phyloP scores from a whole-genome alignment of 208 protist species.

The Wallacemonas sp. region DNA sequence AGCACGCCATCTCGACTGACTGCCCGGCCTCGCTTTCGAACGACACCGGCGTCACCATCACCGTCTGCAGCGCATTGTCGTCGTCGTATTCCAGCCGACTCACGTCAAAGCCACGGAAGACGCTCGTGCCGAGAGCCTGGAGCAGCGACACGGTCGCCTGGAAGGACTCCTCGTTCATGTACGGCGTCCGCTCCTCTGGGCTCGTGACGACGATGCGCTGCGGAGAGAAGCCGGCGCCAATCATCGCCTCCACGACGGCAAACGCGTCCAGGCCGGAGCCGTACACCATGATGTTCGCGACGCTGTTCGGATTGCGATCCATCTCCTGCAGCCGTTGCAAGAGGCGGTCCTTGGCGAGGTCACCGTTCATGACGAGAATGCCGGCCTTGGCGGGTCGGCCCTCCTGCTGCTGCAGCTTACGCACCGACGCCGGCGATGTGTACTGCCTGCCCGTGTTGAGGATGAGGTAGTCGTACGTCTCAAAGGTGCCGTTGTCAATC shows the following conservation, averaged over 20 bases:
- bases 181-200: conserved; percentile 28
- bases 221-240: conserved; percentile 69
- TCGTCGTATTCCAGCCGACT: conserved; percentile 87
- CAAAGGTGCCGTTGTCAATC: conserved; percentile 82
- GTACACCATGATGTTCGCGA: conserved; percentile 86
- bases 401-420: conserved; percentile 63
- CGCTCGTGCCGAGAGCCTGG: conserved; percentile 75
- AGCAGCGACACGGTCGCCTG: conserved; percentile 62
- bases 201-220: conserved; percentile 80
- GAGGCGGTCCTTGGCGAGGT: conserved; percentile 55
- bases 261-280: conserved; percentile 85
- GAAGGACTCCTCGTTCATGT: conserved; percentile 48
- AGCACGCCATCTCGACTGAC: conserved; percentile 82
- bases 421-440: conserved; percentile 64
- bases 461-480: conserved; percentile 92
- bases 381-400: conserved; percentile 42
- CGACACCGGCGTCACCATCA: conserved; percentile 64
- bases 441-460: conserved; percentile 89
- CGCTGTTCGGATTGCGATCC: conserved; percentile 53
- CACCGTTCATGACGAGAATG: conserved; percentile 61
- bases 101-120: conserved; percentile 77
- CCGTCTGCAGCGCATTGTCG: conserved; percentile 65
- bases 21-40: conserved; percentile 44
- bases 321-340: conserved; percentile 61
- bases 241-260: conserved; percentile 58